Evolutionary conservation across 176 grass and related monocot species (phyloP), one percentile per base, ranked within the genome.

Genomic region (Triticum turgidum): DNA sequence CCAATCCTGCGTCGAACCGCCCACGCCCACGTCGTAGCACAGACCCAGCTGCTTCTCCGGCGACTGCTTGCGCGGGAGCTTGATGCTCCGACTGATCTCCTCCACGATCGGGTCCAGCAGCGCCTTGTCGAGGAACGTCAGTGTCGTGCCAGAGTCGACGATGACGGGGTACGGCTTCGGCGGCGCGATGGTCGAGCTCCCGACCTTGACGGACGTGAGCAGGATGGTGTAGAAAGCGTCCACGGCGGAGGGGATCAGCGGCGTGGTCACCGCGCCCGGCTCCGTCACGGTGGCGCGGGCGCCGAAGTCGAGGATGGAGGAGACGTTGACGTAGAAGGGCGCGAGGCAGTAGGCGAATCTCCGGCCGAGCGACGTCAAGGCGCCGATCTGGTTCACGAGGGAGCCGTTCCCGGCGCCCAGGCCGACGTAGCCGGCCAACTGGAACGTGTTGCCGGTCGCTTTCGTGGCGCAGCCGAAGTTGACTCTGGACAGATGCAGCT

Each of bases 311-410:
- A 96, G 82, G 17, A 73, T 39, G 61, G 86, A 88, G 7, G 66
- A 86, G 29, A 80, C 11, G 29, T 91, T 74, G 32, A 30, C 10
- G 73, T 59, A 29, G 24, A 42, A 27, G 15, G 82, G 69, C 20
- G 86, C 79, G 9, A 96, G 86, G 78, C 94, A 96, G 73, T 96
- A 93, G 17, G 91, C 91, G 89, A 96, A 93, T 21, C 21, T 85
- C 3, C 77, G 85, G 5, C 59, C 88, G 68, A 90, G 51, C 21
- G 13, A 39, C 68, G 71, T 75, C 62, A 9, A 34, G 5, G 87
- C 80, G 45, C 56, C 67, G 11, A 62, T 61, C 44, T 80, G 83
- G 2, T 51, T 74, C 7, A 92, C 37, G 69, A 58, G 22, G 44
- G 94, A 92, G 21, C 68, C 33, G 4, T 71, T 21, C 18, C 27